phyloP scores from a whole-genome alignment of 2,329 filamentous ascomycete genomes.

The Chaetothyriales sp. region DNA sequence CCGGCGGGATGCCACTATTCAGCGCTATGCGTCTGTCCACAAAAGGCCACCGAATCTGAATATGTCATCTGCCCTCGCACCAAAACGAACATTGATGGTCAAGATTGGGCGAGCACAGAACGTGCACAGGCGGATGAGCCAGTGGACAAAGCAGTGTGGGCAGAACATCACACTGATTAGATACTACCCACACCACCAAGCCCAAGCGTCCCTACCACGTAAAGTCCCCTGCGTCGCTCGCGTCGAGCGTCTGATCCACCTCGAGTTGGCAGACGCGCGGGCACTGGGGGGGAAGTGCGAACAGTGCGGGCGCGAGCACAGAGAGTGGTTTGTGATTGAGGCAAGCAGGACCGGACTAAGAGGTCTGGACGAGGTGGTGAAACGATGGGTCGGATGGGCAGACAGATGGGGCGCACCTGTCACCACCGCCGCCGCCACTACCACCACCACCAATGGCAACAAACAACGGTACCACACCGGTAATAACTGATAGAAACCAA shows the following conservation, averaged over 20 bases:
- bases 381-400: slow-evolving; percentile 76
- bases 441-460: neutral
- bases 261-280: slow-evolving; percentile 55
- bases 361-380: slow-evolving; percentile 56
- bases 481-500: neutral
- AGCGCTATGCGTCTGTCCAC: slow-evolving; percentile 19
- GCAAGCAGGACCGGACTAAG: slow-evolving; percentile 56
- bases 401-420: neutral
- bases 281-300: slow-evolving; percentile 48
- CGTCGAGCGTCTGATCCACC: slow-evolving; percentile 77
- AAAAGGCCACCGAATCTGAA: slow-evolving; percentile 18
- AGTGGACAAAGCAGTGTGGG: slow-evolving; percentile 87
- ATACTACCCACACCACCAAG: slow-evolving; percentile 62
- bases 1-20: slow-evolving; percentile 16
- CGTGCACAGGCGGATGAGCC: slow-evolving; percentile 76
- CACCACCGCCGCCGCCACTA: too few species aligned
- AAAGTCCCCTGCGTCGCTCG: slow-evolving; percentile 77
- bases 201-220: slow-evolving; percentile 13
- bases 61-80: slow-evolving; percentile 1
- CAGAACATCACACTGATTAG: slow-evolving; percentile 76
- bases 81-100: slow-evolving; percentile 45
- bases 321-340: slow-evolving; percentile 90
- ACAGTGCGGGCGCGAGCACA: slow-evolving; percentile 68
- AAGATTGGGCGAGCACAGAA: slow-evolving; percentile 59
- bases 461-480: neutral